Base-by-base conservation (phyloP, 2,329 filamentous ascomycete species). In the Teratosphaeria nubilosa region DNA sequence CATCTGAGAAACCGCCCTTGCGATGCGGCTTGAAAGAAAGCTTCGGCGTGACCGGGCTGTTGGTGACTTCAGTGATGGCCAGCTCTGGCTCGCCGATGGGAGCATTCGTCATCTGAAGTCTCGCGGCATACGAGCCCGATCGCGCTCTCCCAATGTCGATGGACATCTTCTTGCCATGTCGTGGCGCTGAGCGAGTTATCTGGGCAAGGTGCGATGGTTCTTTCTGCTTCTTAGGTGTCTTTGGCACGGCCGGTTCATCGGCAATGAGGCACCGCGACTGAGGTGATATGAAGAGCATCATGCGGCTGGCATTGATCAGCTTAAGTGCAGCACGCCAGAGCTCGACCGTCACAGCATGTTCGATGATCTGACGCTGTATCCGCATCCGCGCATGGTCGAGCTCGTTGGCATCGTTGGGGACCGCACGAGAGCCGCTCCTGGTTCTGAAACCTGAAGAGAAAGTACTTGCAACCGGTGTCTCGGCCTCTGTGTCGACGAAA, bases 311-410 rank as follows among this genome's bases (percentile, higher is more conserved):
- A 13, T 61, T 60, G 14, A 74, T 65, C 41, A 72, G 62, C 52
- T 62, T 63, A 4, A 76, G 60, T 5, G 70, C 69, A 32, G 70
- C 66, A 14, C 61, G 63, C 75, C 75, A 77, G 4, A 77, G 65
- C 45, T 75, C 69, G 14, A 73, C 70, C 34, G 65, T 68, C 20
- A 60, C 56, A 16, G 64, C 64, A 24, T 70, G 62, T 32, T 70
- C 69, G 50, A 77, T 71, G 50, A 69, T 66, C 16, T 69, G 68
- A 16, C 74, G 70, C 64, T 77, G 73, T 16, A 76, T 66, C 57
- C 71, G 73, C 60, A 69, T 75, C n/a, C 74, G 67, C 6, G 68
- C 63, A 59, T 70, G 69, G 16, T 74, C 70, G 11, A 75, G 60
- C 56, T 73, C 71, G 2, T 61, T 62, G 16, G 63, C 51, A 51